Evolutionary conservation across 305 asterid genomes (phyloP), one percentile per base, ranked within the genome.

Genomic region (Fraxinus angustifolia): DNA sequence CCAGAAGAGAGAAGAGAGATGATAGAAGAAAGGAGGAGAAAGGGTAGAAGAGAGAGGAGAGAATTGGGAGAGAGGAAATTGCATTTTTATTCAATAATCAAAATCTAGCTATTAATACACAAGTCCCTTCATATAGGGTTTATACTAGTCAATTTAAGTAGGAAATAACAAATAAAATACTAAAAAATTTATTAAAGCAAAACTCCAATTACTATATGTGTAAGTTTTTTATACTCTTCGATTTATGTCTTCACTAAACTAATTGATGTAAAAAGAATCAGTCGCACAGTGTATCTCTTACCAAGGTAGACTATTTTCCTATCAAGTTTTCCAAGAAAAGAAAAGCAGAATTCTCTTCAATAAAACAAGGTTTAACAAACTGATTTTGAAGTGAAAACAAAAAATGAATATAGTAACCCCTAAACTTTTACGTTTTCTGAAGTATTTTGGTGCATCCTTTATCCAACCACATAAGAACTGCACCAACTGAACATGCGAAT

Each of bases 401-500:
- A 48, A 48, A 48, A 3, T 48, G 19, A 48, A 48, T 48, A 14
- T 12, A 14, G 58, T 3, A 48, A 3, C 17, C 53, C 16, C 58
- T 14, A 14, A 48, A 45, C 6, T 14, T 48, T 12, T 45, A 40
- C 0, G 3, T 12, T 48, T 48, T 48, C n/a, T 14, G 6, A 14
- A 48, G 2, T 48, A 48, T 48, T 48, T 48, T 4, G 60, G 60
- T 48, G 19, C 3, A 73, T 16, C 50, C 33, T 50, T 28, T 6
- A 77, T 16, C n/a, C 84, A 30, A 82, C 17, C 78, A 75, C 67
- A 45, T 11, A 23, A 33, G 42, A 56, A 70, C 75, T 72, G 11
- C 16, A 56, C 26, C 1, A 56, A 56, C 26, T 17, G 6, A 56
- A 56, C 67, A 5, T 5, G 11, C 6, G 58, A 48, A 48, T 48